phyloP scores from a whole-genome alignment of 1,284 basidiomycete species.

The Ganoderma sinense region DNA sequence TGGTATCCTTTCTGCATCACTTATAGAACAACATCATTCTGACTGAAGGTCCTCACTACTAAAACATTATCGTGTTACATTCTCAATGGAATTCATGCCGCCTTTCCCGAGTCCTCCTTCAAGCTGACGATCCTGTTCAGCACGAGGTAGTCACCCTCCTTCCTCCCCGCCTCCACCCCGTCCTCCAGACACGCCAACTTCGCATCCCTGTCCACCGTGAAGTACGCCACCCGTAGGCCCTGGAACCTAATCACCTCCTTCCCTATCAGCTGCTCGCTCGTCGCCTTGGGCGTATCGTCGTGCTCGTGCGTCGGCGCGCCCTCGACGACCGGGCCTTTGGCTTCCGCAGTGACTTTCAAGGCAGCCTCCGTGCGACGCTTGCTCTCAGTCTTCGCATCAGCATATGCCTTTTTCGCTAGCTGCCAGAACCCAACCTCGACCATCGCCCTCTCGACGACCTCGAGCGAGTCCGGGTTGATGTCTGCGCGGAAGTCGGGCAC shows the following conservation, averaged over 20 bases:
- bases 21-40: background rate
- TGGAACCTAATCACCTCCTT: constrained; percentile 97
- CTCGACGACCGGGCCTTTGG: constrained; percentile 29
- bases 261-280: constrained; percentile 86
- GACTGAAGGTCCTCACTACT: background rate
- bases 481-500: constrained; percentile 78
- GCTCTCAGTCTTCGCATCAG: constrained; percentile 73
- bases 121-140: constrained; percentile 94
- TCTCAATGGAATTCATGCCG: constrained; percentile 36
- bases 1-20: background rate
- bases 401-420: constrained; percentile 76
- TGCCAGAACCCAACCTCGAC: constrained; percentile 92
- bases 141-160: constrained; percentile 81
- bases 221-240: constrained; percentile 95
- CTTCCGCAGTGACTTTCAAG: constrained; percentile 53
- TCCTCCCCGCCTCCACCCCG: constrained; percentile 50
- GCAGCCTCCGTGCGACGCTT: constrained; percentile 72
- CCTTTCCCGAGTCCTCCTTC: constrained; percentile 96
- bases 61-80: background rate
- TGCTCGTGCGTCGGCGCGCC: constrained; percentile 44
- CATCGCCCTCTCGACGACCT: constrained; percentile 83
- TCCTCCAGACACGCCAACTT: constrained; percentile 71
- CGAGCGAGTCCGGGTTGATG: constrained; percentile 82
- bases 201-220: constrained; percentile 91
- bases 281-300: constrained; percentile 71